Conservation (phyloP, 2,329 filamentous ascomycete species). For the Aspergillus pseudoterreus region DNA sequence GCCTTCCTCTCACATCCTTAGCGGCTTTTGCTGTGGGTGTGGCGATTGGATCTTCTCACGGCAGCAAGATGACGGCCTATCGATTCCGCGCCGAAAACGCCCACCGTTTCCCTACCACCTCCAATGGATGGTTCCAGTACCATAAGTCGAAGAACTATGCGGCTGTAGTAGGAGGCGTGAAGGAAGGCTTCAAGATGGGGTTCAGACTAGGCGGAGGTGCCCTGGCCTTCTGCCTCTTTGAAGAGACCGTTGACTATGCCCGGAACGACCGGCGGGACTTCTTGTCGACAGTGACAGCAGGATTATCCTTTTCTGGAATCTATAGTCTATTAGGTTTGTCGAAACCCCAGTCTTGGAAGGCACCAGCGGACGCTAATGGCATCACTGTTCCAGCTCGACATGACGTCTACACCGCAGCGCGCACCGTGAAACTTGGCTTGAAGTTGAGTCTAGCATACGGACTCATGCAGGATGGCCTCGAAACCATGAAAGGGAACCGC, state of each 20-base stretch:
- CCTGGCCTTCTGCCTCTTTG: conserved; percentile 71
- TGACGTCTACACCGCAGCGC: conserved; percentile 69
- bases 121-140: conserved; percentile 94
- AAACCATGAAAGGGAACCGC: conserved; percentile 64
- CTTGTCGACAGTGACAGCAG: conserved; percentile 75
- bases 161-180: conserved; percentile 70
- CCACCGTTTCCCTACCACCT: conserved; percentile 79
- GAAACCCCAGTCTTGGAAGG: not conserved
- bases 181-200: conserved; percentile 75
- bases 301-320: conserved; percentile 75
- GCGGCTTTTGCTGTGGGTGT: conserved; percentile 67
- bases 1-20: conserved; percentile 62
- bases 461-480: conserved; percentile 71
- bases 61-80: conserved; percentile 69
- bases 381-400: conserved; percentile 61
- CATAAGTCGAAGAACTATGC: conserved; percentile 98
- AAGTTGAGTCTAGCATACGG: conserved; percentile 77
- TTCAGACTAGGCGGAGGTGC: conserved; percentile 68
- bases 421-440: conserved; percentile 76
- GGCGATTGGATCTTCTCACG: conserved; percentile 66
- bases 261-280: conserved; percentile 63
- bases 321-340: conserved; percentile 82
- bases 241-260: conserved; percentile 76
- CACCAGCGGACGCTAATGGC: conserved; percentile 10
- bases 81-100: conserved; percentile 95